Evolutionary conservation across 805 yeast genomes (phyloP).

Genomic region (Lachancea nothofagi): DNA sequence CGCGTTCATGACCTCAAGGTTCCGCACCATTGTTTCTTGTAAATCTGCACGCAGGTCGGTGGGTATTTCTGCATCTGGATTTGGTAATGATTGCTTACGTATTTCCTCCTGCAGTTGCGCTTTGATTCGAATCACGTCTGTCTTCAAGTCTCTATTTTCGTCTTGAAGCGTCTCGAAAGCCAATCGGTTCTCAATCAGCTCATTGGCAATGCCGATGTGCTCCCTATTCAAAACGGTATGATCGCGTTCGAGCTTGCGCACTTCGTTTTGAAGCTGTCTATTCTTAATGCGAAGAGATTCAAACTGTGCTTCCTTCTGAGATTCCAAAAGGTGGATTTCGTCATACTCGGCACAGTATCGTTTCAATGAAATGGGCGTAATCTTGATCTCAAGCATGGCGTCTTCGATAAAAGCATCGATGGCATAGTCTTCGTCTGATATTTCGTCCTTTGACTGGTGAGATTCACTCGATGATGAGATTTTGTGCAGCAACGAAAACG

Average conservation of each 20-base stretch:
- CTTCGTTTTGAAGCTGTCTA: conserved; percentile 66
- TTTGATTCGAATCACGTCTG: conserved; percentile 44
- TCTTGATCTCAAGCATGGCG: conserved; percentile 59
- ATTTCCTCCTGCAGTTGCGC: conserved; percentile 34
- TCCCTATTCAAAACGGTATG: conserved; percentile 69
- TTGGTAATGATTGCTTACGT: conserved; percentile 24
- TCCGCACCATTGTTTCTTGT: conserved; percentile 54
- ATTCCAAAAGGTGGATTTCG: conserved; percentile 64
- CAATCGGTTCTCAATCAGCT: conserved; percentile 74
- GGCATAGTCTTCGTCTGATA: conserved; percentile 41
- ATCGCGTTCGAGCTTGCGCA: conserved; percentile 64
- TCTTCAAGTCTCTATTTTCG: conserved; percentile 58
- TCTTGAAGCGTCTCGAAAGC: conserved; percentile 68
- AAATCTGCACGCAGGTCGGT: conserved; percentile 45
- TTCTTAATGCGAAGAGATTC: conserved; percentile 62
- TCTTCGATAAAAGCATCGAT: conserved; percentile 73
- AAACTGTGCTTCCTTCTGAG: conserved; percentile 55
- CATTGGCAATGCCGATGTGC: conserved; percentile 82
- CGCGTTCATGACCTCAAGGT: conserved; percentile 59
- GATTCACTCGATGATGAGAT: background rate
- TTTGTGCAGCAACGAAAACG: background rate
- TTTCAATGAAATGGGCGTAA: conserved; percentile 66
- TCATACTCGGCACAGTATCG: conserved; percentile 70
- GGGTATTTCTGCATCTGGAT: conserved; percentile 36
- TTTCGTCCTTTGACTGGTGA: conserved; percentile 6